Percentiles rank a stretch among this genome's conserved stretches.
phyloP scores from a whole-genome alignment of 495 filamentous ascomycete species.

The Ramalina intermedia region DNA sequence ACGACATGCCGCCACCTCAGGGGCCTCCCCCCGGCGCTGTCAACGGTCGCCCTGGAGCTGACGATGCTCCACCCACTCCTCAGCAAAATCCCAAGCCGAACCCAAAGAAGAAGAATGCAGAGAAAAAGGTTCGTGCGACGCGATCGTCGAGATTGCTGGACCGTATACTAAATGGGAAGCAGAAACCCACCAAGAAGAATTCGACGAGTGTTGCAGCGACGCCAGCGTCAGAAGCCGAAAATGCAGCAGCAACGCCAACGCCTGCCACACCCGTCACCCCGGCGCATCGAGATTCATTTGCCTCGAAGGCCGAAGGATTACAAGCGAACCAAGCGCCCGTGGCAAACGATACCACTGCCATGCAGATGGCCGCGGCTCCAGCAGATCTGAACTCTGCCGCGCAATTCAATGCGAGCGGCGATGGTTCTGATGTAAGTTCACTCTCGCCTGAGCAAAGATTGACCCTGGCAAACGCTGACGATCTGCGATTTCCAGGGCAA shows the following conservation, averaged over 20 bases:
- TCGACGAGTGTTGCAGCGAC: conserved; percentile 52
- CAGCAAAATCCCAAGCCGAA: conserved; percentile 60
- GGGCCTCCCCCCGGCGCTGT: conserved; percentile 50
- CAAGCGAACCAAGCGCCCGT: conserved; percentile 32
- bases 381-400: conserved; percentile 24
- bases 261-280: conserved; percentile 80
- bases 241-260: conserved; percentile 58
- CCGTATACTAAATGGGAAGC: conserved; percentile 8
- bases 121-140: conserved; percentile 59
- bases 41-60: conserved; percentile 60
- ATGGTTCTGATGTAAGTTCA: conserved; percentile 13
- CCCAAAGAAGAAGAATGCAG: conserved; percentile 69
- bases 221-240: conserved; percentile 58
- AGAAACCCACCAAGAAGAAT: conserved; percentile 57
- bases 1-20: conserved; percentile 78
- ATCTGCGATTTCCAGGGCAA: conserved; percentile 17
- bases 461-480: no score
- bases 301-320: conserved; percentile 34
- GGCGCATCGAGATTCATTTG: conserved; percentile 50
- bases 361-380: conserved; percentile 29
- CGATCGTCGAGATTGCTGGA: not conserved
- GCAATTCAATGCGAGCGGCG: conserved; percentile 17
- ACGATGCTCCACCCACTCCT: conserved; percentile 73
- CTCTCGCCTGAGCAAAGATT: not conserved
- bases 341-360: conserved; percentile 25